A percentile compares a stretch with the other conserved stretches of the same genome.
phyloP scores from a whole-genome alignment of 495 filamentous ascomycete species.

The Parathielavia appendiculata region DNA sequence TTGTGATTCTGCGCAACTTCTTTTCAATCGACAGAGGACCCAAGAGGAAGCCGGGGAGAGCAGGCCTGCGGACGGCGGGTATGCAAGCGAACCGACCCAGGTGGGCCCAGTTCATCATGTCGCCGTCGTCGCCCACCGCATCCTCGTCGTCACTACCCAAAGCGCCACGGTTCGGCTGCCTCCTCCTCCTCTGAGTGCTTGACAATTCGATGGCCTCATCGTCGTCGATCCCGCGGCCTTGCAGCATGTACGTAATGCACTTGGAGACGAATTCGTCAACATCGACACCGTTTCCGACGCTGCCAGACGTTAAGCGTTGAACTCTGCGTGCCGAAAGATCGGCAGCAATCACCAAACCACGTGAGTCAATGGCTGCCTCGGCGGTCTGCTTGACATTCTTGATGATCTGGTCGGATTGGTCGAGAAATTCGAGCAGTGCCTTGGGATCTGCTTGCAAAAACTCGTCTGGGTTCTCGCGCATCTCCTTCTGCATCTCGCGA shows the following conservation, averaged over 20 bases:
- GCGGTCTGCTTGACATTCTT: constrained; percentile 76
- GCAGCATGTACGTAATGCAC: constrained; percentile 80
- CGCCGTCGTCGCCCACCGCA: constrained; percentile 60
- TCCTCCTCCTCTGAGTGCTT: constrained; percentile 42
- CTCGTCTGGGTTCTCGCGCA: constrained; percentile 68
- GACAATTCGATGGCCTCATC: constrained; percentile 41
- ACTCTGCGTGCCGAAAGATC: constrained; percentile 74
- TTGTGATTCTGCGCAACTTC: constrained; percentile 60
- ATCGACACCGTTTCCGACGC: constrained; percentile 67
- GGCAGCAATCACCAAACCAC: constrained; percentile 68
- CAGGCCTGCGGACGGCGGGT: constrained; percentile 64
- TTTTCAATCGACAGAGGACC: constrained; percentile 89
- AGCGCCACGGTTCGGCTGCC: constrained; percentile 30
- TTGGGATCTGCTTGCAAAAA: constrained; percentile 55
- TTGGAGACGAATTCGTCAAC: constrained; percentile 92
- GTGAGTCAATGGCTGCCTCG: constrained; percentile 89
- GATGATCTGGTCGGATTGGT: constrained; percentile 59
- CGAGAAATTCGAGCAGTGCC: constrained; percentile 53
- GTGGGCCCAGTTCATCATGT: constrained; percentile 82
- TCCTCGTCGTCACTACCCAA: constrained; percentile 35
- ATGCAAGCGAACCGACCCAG: constrained; percentile 72
- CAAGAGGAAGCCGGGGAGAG: constrained; percentile 77
- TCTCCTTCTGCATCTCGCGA: constrained; percentile 59
- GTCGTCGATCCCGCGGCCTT: constrained; percentile 44
- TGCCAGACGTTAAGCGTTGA: constrained; percentile 63